Conservation (phyloP, 2,329 filamentous ascomycete genomes). For the Escovopsis sp. region DNA sequence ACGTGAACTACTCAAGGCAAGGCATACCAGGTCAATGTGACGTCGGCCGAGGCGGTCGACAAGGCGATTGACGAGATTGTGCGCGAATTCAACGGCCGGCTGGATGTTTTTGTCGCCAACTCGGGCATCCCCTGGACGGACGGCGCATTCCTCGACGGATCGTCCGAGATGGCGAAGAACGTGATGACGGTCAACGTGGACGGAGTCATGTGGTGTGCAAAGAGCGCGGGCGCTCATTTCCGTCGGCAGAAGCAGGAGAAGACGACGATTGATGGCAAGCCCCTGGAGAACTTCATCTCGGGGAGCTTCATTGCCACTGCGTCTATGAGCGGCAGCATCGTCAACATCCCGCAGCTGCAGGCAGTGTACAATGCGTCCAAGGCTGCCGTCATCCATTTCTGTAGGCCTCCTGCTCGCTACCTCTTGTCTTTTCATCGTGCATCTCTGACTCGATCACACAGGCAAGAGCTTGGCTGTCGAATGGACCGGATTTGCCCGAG, state of each 20-base stretch:
- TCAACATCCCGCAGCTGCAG: slow-evolving; percentile 63
- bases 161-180: slow-evolving; percentile 47
- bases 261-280: slow-evolving; percentile 45
- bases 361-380: slow-evolving; percentile 61
- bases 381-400: slow-evolving; percentile 45
- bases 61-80: slow-evolving; percentile 37
- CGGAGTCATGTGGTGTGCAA: slow-evolving; percentile 64
- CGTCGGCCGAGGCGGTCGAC: slow-evolving; percentile 35
- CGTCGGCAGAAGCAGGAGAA: slow-evolving; percentile 54
- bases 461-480: slow-evolving; percentile 60
- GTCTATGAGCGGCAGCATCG: slow-evolving; percentile 64
- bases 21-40: slow-evolving; percentile 45
- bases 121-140: slow-evolving; percentile 62
- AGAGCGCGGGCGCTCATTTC: slow-evolving; percentile 55
- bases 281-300: slow-evolving; percentile 42
- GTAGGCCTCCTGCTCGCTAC: slow-evolving; percentile 19
- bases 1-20: slow-evolving; percentile 6
- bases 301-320: slow-evolving; percentile 68
- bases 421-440: no score
- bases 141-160: slow-evolving; percentile 50
- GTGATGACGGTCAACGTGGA: slow-evolving; percentile 61
- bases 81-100: slow-evolving; percentile 55
- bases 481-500: slow-evolving; percentile 61
- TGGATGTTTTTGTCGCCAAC: slow-evolving; percentile 71
- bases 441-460: slow-evolving; percentile 11